Conservation (phyloP, 805 yeast species). For the Jamesozyma jinghongensis region DNA sequence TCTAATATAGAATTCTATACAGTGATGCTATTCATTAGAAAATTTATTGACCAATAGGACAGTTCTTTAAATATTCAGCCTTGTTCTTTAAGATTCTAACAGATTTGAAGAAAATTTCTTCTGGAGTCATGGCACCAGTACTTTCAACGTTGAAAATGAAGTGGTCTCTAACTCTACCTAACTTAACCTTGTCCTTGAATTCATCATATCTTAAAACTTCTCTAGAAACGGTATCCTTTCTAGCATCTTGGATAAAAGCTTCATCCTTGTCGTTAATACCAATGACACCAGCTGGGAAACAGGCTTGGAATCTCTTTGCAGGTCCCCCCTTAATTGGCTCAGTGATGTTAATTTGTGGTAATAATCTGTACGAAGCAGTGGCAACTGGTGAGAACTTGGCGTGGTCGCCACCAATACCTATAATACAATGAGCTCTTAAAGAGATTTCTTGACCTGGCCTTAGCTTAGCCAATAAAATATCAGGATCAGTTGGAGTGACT, state of each 20-base stretch:
- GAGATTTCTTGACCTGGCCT: constrained; percentile 97
- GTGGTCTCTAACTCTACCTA: constrained; percentile 87
- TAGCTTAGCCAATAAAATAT: constrained; percentile 81
- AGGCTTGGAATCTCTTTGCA: constrained; percentile 72
- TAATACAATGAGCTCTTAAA: constrained; percentile 77
- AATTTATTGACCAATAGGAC: constrained; percentile 57
- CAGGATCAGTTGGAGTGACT: constrained; percentile 75
- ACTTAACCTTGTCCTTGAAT: constrained; percentile 77
- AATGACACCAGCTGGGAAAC: constrained; percentile 91
- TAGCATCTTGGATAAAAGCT: constrained; percentile 79
- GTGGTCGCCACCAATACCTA: constrained; percentile 91
- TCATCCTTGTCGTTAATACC: constrained; percentile 56
- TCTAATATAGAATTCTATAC: not conserved
- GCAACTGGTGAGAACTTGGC: constrained; percentile 97
- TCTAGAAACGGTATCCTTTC: constrained; percentile 94
- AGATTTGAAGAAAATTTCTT: constrained; percentile 87
- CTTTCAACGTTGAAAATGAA: constrained; percentile 92
- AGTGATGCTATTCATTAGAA: not conserved
- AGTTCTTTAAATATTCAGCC: constrained; percentile 66
- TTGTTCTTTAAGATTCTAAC: constrained; percentile 79
- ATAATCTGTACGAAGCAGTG: constrained; percentile 88
- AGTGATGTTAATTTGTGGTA: constrained; percentile 76
- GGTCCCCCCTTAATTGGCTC: constrained; percentile 66
- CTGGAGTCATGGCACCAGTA: constrained; percentile 95
- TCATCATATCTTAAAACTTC: constrained; percentile 93